Evolutionary conservation across 148 eudicot species (phyloP).

Genomic region (Bassia scoparia): DNA sequence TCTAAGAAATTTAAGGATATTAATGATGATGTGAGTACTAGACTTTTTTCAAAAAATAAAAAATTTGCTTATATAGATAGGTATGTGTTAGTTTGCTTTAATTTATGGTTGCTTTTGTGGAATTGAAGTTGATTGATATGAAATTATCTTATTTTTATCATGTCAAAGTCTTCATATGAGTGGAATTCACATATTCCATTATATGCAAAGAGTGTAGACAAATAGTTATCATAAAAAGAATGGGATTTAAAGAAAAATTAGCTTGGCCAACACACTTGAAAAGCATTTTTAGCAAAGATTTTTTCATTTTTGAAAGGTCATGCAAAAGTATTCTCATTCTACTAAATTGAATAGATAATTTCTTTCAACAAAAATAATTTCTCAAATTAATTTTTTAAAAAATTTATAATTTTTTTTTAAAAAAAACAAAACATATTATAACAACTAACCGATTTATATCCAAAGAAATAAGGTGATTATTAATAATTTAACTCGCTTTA

Average conservation of each 20-base stretch:
- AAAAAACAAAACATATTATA: too few relatives aligned
- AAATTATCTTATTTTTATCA: not conserved
- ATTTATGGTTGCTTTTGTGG: conserved; percentile 14
- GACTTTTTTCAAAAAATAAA: not conserved
- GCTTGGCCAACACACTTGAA: conserved; percentile 2
- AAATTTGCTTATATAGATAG: too few relatives aligned
- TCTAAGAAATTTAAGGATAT: conserved; percentile 1
- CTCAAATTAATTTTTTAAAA: too few relatives aligned
- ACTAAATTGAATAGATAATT: too few relatives aligned
- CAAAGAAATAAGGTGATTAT: too few relatives aligned
- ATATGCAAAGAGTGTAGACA: not conserved
- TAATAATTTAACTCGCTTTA: too few relatives aligned
- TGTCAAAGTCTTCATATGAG: not conserved
- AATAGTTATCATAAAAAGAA: conserved; percentile 13
- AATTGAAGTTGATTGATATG: conserved; percentile 16
- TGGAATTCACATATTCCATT: conserved; percentile 13
- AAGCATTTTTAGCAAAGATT: not conserved
- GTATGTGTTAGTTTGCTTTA: not conserved
- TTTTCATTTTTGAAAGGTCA: not conserved
- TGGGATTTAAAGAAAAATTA: conserved; percentile 1
- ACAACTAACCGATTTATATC: too few relatives aligned
- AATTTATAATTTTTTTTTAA: too few relatives aligned
- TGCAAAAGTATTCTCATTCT: not conserved
- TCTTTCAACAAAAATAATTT: too few relatives aligned
- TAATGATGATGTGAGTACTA: conserved; percentile 13